phyloP scores from a whole-genome alignment of 2,329 filamentous ascomycete genomes.

The Hypocrella siamensis region DNA sequence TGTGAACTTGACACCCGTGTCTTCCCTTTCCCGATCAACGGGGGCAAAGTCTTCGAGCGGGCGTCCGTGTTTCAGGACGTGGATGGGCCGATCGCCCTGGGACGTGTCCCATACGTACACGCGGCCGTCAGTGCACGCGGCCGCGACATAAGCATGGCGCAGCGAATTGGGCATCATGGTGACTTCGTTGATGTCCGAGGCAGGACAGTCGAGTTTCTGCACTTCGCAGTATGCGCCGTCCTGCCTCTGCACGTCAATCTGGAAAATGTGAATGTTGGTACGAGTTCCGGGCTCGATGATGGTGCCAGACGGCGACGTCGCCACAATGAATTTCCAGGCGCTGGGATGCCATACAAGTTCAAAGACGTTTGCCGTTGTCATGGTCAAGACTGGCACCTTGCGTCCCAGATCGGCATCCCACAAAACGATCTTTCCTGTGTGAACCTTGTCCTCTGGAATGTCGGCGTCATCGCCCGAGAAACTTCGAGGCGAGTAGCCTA shows the following conservation, averaged over 20 bases:
- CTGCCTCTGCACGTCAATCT: conserved; percentile 10
- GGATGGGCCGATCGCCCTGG: conserved; percentile 36
- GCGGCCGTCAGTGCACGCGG: conserved; percentile 44
- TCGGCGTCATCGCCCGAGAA: conserved; percentile 34
- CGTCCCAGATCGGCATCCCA: conserved; percentile 34
- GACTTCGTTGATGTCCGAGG: conserved; percentile 47
- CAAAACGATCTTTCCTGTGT: conserved; percentile 43
- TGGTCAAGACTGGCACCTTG: conserved; percentile 31
- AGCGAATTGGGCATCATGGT: conserved; percentile 39
- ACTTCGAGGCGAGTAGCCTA: conserved; percentile 47
- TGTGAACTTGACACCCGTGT: conserved; percentile 48
- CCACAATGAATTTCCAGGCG: conserved; percentile 36
- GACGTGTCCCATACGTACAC: conserved; percentile 50
- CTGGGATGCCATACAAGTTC: conserved; percentile 48
- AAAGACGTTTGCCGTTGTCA: conserved; percentile 44
- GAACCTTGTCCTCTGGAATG: conserved; percentile 41
- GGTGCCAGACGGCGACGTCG: conserved; percentile 36
- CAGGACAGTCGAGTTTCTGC: conserved; percentile 41
- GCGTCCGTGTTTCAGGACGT: conserved; percentile 36
- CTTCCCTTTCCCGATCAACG: conserved; percentile 36
- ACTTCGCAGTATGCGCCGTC: conserved; percentile 23
- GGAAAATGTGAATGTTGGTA: conserved; percentile 44
- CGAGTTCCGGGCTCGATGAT: conserved; percentile 26
- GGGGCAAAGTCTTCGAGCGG: conserved; percentile 22
- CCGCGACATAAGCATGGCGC: conserved; percentile 37